Percentiles rank a stretch among this genome's conserved stretches.
Evolutionary conservation across 1,284 basidiomycete species (phyloP).

Genomic region (Cerrena zonata): DNA sequence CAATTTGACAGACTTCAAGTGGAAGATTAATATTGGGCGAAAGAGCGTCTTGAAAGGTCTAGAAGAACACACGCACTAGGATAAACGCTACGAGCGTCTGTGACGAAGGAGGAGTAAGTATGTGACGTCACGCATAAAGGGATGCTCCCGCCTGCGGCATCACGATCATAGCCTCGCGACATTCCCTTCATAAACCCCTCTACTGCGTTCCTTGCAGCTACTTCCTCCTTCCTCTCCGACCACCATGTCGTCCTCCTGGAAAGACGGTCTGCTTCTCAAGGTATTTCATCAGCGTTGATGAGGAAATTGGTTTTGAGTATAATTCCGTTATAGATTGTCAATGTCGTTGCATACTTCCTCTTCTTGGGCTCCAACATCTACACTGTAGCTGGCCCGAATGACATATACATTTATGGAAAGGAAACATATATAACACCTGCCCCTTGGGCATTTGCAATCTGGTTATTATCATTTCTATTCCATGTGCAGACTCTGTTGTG

Average conservation of each 20-base stretch:
- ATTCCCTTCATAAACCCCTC: neutral
- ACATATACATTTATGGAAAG: slow-evolving; percentile 64
- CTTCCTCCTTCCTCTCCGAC: neutral
- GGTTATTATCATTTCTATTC: slow-evolving; percentile 41
- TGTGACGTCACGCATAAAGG: neutral
- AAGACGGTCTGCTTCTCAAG: slow-evolving; percentile 76
- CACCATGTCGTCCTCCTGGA: slow-evolving; percentile 38
- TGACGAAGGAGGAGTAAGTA: too few relatives aligned
- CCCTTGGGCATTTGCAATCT: slow-evolving; percentile 81
- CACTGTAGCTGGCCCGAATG: slow-evolving; percentile 67
- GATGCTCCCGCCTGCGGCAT: neutral
- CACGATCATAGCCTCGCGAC: neutral
- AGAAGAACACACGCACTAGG: too few relatives aligned
- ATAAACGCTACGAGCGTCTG: too few relatives aligned
- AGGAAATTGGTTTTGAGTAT: neutral
- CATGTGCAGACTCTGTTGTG: slow-evolving; percentile 18
- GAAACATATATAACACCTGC: slow-evolving; percentile 88
- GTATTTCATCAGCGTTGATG: slow-evolving; percentile 26
- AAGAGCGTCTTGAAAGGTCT: too few relatives aligned
- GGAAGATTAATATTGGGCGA: too few relatives aligned
- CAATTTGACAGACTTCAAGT: too few relatives aligned
- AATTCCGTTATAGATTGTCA: slow-evolving; percentile 50
- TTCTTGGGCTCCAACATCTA: slow-evolving; percentile 89
- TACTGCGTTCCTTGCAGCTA: neutral
- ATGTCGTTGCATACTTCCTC: slow-evolving; percentile 72